Percentiles rank a stretch among this genome's conserved stretches.
phyloP scores from a whole-genome alignment of 345 rosid genomes.

The Eucalyptus leucophloia region DNA sequence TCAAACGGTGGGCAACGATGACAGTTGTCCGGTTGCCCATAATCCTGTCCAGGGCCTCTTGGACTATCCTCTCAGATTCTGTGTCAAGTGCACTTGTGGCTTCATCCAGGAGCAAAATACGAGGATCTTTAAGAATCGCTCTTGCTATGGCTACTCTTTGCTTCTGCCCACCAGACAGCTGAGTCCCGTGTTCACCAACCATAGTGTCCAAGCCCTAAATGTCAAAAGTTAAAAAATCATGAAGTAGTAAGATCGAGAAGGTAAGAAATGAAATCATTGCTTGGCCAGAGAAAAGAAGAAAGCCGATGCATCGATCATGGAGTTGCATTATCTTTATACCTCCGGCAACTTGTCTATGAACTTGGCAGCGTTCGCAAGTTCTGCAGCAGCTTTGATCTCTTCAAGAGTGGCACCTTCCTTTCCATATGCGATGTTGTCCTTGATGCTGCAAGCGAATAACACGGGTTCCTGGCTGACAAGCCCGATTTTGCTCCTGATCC shows the following conservation, averaged over 20 bases:
- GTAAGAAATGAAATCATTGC: neutral
- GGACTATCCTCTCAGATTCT: slow-evolving; percentile 18
- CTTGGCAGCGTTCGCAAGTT: slow-evolving; percentile 26
- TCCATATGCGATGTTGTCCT: slow-evolving; percentile 23
- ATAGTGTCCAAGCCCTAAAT: slow-evolving; percentile 25
- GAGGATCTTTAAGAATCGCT: slow-evolving; percentile 23
- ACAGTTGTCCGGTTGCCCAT: slow-evolving; percentile 22
- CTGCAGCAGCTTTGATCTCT: slow-evolving; percentile 15
- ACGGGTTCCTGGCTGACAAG: slow-evolving; percentile 27
- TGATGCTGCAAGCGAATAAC: slow-evolving; percentile 16
- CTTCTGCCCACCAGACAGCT: slow-evolving; percentile 39
- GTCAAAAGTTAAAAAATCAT: neutral
- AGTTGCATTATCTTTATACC: neutral
- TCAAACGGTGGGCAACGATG: slow-evolving; percentile 24
- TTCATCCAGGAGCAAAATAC: slow-evolving; percentile 29
- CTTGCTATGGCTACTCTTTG: slow-evolving; percentile 33
- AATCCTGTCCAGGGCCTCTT: slow-evolving; percentile 26
- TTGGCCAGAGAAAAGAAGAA: neutral
- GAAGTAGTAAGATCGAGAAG: neutral
- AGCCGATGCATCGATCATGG: neutral
- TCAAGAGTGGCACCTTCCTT: slow-evolving; percentile 19
- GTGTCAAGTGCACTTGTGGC: slow-evolving; percentile 31
- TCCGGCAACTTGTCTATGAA: slow-evolving; percentile 27
- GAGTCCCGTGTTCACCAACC: slow-evolving; percentile 41
- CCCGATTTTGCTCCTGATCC: slow-evolving; percentile 24